These are phyloP conservation scores for Dictyostelium intermedium DNA, from an alignment of 78 protist species.

Conservation along the genomic window DNA sequence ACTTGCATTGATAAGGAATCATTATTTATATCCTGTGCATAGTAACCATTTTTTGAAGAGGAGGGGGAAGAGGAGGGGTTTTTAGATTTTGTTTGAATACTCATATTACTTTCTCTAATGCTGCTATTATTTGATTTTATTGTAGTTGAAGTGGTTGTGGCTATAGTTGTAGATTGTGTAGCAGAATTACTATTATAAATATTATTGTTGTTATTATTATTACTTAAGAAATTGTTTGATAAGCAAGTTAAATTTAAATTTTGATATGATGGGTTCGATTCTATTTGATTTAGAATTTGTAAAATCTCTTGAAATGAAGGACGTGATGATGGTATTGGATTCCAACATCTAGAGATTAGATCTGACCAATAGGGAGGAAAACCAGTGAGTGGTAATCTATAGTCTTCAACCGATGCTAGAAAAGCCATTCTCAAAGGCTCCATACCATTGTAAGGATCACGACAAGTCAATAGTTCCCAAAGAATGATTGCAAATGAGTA, in stretches of 20 bases:
- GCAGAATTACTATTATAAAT: background rate
- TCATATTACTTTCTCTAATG: background rate
- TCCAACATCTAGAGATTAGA: slow-evolving; percentile 35
- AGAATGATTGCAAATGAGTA: slow-evolving; percentile 70
- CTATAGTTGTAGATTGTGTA: background rate
- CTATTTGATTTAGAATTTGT: slow-evolving; percentile 27
- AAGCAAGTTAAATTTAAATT: background rate
- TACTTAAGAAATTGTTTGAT: background rate
- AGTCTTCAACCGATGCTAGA: slow-evolving; percentile 47
- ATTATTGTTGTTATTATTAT: background rate
- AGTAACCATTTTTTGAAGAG: background rate
- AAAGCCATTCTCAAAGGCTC: slow-evolving; percentile 74
- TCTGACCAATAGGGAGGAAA: slow-evolving; percentile 17
- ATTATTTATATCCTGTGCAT: background rate
- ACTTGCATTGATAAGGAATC: background rate
- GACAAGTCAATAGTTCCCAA: slow-evolving; percentile 52
- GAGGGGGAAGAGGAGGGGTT: background rate
- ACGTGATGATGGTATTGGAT: slow-evolving; percentile 20
- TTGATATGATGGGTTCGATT: background rate
- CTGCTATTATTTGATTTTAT: background rate
- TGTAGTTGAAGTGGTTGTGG: background rate
- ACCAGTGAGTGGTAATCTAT: slow-evolving; percentile 30
- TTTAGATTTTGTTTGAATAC: background rate
- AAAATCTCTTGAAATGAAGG: slow-evolving; percentile 56
- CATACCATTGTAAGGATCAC: slow-evolving; percentile 68